These are phyloP conservation scores for Penicillium taxi DNA, from an alignment of 495 filamentous ascomycete genomes.

Conservation along the genomic window DNA sequence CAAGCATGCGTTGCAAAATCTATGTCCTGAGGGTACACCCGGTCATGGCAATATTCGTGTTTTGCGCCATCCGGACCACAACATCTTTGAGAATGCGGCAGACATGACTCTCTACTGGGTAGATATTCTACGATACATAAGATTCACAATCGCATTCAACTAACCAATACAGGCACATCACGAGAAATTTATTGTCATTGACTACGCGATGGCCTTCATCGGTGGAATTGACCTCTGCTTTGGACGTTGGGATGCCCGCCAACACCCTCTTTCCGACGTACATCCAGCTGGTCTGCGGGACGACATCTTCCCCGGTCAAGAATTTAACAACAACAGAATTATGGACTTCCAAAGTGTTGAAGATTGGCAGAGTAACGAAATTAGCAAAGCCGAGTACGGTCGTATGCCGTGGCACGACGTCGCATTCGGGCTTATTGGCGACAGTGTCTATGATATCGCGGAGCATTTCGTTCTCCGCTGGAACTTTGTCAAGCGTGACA, in stretches of 20 bases:
- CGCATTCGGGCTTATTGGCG: constrained; percentile 78
- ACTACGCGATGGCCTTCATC: constrained; percentile 83
- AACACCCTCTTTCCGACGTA: constrained; percentile 80
- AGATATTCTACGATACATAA: constrained; percentile 1
- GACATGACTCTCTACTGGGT: constrained; percentile 98
- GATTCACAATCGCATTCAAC: not conserved
- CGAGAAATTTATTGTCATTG: constrained; percentile 92
- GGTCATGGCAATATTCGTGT: constrained; percentile 82
- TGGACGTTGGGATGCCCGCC: constrained; percentile 81
- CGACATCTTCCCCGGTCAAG: constrained; percentile 91
- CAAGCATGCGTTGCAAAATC: constrained; percentile 71
- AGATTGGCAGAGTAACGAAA: constrained; percentile 86
- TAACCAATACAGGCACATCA: constrained; percentile 60
- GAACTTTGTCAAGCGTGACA: constrained; percentile 97
- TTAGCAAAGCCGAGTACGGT: constrained; percentile 87
- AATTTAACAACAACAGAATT: constrained; percentile 91
- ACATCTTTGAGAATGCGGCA: constrained; percentile 83
- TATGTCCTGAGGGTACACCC: constrained; percentile 71
- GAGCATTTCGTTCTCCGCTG: constrained; percentile 93
- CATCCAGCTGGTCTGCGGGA: constrained; percentile 75
- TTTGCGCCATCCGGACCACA: constrained; percentile 93
- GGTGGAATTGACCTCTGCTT: constrained; percentile 96
- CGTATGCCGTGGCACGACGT: constrained; percentile 99
- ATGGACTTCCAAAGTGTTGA: constrained; percentile 90
- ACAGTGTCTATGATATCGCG: constrained; percentile 87